Conservation (phyloP, 345 rosid genomes). For the Pelargonium nanum region DNA sequence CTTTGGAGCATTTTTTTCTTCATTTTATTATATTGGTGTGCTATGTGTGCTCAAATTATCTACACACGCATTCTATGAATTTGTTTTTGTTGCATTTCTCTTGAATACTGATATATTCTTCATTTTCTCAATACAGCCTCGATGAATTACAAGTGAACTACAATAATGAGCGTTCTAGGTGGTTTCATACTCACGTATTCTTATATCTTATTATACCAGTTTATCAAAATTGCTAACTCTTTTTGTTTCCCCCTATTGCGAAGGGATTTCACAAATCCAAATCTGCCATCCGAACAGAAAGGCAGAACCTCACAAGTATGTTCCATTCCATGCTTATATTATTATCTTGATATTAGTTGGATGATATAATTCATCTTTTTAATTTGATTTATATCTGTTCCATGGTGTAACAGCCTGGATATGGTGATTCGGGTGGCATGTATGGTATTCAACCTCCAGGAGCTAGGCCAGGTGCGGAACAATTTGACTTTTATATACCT, state of each 20-base stretch:
- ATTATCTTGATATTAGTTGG: constrained; percentile 7
- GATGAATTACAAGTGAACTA: constrained; percentile 97
- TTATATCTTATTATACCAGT: neutral
- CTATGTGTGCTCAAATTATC: neutral
- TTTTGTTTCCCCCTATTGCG: constrained; percentile 8
- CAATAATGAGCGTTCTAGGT: constrained; percentile 96
- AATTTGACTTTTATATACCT: constrained; percentile 14
- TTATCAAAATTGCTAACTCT: neutral
- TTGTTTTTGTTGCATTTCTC: constrained; percentile 1
- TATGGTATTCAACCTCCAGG: constrained; percentile 29
- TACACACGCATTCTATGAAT: neutral
- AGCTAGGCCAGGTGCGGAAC: constrained; percentile 25
- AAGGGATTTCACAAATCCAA: constrained; percentile 95
- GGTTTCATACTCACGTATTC: constrained; percentile 4
- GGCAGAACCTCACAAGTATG: constrained; percentile 84
- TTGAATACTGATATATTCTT: constrained; percentile 9
- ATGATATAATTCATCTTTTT: neutral
- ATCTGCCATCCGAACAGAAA: constrained; percentile 85
- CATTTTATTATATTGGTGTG: neutral
- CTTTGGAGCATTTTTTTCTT: constrained; percentile 6
- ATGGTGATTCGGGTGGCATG: constrained; percentile 77
- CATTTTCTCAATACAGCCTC: constrained; percentile 43
- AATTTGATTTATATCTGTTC: constrained; percentile 7
- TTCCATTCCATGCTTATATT: neutral
- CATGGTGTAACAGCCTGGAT: constrained; percentile 52